Evolutionary conservation across 352 stramenopile genomes (phyloP).

Genomic region (Phytophthora idaei): DNA sequence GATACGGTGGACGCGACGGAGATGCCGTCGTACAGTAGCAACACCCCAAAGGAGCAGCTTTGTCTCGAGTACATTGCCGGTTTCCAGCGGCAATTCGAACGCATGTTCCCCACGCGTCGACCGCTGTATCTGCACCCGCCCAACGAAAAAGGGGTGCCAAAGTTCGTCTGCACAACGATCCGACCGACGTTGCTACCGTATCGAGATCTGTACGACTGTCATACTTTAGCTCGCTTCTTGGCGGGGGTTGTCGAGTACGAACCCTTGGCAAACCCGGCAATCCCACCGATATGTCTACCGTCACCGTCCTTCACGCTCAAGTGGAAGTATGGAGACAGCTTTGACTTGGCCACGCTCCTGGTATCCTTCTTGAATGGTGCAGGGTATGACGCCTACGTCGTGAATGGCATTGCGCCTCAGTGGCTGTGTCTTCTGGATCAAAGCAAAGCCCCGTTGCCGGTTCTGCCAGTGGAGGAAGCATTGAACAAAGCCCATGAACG

Average conservation of each 20-base stretch:
- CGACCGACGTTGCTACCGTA: constrained; percentile 93
- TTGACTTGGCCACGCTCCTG: constrained; percentile 92
- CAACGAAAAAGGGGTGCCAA: constrained; percentile 92
- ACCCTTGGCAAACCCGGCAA: constrained; percentile 85
- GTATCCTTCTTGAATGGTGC: constrained; percentile 92
- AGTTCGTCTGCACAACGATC: constrained; percentile 96
- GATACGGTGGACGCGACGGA: constrained; percentile 40
- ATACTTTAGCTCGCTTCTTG: constrained; percentile 88
- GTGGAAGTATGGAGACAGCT: constrained; percentile 91
- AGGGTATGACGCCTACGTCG: constrained; percentile 95
- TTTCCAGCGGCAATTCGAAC: constrained; percentile 91
- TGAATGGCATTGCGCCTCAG: constrained; percentile 84
- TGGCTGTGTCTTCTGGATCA: constrained; percentile 94
- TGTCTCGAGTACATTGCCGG: constrained; percentile 94
- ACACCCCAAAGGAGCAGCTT: constrained; percentile 91
- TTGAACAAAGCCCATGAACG: constrained; percentile 48
- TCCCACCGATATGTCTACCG: constrained; percentile 75
- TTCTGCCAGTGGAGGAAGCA: constrained; percentile 58
- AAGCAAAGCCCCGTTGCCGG: constrained; percentile 71
- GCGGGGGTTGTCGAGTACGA: constrained; percentile 94
- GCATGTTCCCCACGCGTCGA: constrained; percentile 79
- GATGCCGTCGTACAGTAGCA: constrained; percentile 53
- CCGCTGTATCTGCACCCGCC: constrained; percentile 88
- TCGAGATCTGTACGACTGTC: constrained; percentile 92
- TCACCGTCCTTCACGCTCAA: constrained; percentile 89